Evolutionary conservation across 2,329 filamentous ascomycete genomes (phyloP).

Genomic region (Apiospora aurea): DNA sequence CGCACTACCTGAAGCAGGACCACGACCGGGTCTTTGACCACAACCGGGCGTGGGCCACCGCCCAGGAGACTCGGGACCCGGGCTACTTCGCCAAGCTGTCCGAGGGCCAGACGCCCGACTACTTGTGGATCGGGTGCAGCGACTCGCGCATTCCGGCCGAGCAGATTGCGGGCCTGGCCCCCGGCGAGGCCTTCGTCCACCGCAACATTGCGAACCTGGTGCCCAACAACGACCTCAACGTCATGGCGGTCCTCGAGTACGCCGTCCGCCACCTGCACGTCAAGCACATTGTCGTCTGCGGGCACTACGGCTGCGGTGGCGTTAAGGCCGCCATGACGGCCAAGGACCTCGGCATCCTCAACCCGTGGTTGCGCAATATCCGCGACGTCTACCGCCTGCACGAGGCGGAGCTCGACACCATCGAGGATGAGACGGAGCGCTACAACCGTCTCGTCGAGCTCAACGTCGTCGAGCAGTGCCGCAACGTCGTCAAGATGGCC

Average conservation of each 20-base stretch:
- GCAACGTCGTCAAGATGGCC: constrained; percentile 80
- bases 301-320: constrained; percentile 80
- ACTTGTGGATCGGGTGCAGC: constrained; percentile 89
- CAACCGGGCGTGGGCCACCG: constrained; percentile 70
- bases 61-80: constrained; percentile 65
- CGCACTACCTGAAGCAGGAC: constrained; percentile 65
- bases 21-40: constrained; percentile 74
- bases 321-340: constrained; percentile 78
- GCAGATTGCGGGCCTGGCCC: constrained; percentile 80
- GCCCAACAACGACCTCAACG: constrained; percentile 79
- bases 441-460: constrained; percentile 80
- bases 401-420: constrained; percentile 72
- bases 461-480: constrained; percentile 81
- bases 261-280: constrained; percentile 82
- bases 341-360: constrained; percentile 73
- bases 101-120: constrained; percentile 72
- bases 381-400: constrained; percentile 77
- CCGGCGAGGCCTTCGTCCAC: constrained; percentile 93
- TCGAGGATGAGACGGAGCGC: constrained; percentile 64
- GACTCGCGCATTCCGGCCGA: constrained; percentile 93
- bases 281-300: constrained; percentile 82
- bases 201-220: constrained; percentile 95
- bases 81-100: constrained; percentile 70
- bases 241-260: constrained; percentile 84
- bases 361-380: constrained; percentile 78